phyloP scores from a whole-genome alignment of 2,329 filamentous ascomycete species.

The Ophiosphaerella herpotricha region DNA sequence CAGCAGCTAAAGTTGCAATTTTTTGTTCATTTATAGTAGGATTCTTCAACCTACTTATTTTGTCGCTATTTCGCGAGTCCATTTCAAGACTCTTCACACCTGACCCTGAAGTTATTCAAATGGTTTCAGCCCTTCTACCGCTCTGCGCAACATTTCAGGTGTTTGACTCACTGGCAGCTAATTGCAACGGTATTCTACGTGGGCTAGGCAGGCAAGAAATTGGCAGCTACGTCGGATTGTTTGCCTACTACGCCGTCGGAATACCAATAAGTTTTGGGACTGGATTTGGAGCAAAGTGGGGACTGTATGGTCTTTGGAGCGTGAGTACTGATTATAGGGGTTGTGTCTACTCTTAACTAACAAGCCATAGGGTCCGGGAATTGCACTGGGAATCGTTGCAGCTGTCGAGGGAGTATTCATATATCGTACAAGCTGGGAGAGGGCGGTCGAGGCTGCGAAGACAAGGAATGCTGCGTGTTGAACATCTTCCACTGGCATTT shows the following conservation, averaged over 20 bases:
- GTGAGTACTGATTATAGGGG: slow-evolving; percentile 25
- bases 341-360: slow-evolving; percentile 6
- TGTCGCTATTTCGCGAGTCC: slow-evolving; percentile 69
- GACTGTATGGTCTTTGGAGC: slow-evolving; percentile 78
- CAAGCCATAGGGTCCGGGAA: slow-evolving; percentile 47
- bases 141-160: slow-evolving; percentile 88
- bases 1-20: slow-evolving; percentile 77
- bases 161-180: slow-evolving; percentile 79
- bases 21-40: slow-evolving; percentile 72
- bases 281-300: slow-evolving; percentile 77
- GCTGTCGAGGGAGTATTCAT: slow-evolving; percentile 63
- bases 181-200: slow-evolving; percentile 81
- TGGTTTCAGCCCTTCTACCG: slow-evolving; percentile 72
- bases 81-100: slow-evolving; percentile 78
- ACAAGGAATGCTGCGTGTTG: slow-evolving; percentile 54
- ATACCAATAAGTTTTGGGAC: slow-evolving; percentile 81
- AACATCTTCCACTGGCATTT: slow-evolving; percentile 20
- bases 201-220: slow-evolving; percentile 88
- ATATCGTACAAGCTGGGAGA: slow-evolving; percentile 59
- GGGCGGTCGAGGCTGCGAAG: slow-evolving; percentile 64
- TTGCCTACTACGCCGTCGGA: slow-evolving; percentile 84
- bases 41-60: slow-evolving; percentile 73
- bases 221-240: slow-evolving; percentile 84
- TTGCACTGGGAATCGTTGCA: slow-evolving; percentile 69
- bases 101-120: slow-evolving; percentile 66